Evolutionary conservation across 2,329 filamentous ascomycete genomes (phyloP).

Genomic region (Apiospora malaysiana): DNA sequence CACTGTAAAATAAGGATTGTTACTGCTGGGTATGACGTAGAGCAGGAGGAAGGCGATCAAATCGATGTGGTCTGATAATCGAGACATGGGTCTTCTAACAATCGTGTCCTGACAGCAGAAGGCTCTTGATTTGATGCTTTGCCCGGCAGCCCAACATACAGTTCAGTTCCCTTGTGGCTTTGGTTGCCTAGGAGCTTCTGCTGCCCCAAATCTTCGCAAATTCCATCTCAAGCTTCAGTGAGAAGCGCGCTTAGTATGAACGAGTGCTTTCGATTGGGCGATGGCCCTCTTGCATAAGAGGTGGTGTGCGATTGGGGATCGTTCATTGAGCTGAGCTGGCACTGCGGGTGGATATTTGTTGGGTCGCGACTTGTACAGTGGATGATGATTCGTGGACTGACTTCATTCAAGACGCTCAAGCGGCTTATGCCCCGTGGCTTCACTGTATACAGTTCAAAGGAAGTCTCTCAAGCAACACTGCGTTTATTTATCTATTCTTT

Average conservation of each 20-base stretch:
- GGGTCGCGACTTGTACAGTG: neutral
- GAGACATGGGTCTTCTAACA: neutral
- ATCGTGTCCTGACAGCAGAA: neutral
- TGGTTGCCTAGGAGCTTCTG: neutral
- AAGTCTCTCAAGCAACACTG: neutral
- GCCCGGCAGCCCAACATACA: neutral
- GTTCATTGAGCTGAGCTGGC: slow-evolving; percentile 14
- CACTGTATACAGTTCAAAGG: neutral
- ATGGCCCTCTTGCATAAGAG: neutral
- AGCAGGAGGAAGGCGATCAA: neutral
- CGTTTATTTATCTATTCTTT: neutral
- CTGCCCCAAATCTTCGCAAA: neutral
- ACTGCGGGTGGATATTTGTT: slow-evolving; percentile 16
- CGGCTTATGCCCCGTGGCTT: neutral
- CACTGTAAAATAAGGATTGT: neutral
- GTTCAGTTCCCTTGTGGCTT: neutral
- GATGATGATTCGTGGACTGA: slow-evolving; percentile 10
- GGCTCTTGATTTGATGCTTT: neutral
- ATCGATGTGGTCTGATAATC: neutral
- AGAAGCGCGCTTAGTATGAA: neutral
- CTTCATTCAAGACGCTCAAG: neutral
- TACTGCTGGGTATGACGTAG: neutral
- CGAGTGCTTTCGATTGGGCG: neutral
- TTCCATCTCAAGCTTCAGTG: neutral
- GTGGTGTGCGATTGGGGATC: slow-evolving; percentile 16